Conservation (phyloP, 1,139 yeast genomes). For the Saccharomyces uvarum region DNA sequence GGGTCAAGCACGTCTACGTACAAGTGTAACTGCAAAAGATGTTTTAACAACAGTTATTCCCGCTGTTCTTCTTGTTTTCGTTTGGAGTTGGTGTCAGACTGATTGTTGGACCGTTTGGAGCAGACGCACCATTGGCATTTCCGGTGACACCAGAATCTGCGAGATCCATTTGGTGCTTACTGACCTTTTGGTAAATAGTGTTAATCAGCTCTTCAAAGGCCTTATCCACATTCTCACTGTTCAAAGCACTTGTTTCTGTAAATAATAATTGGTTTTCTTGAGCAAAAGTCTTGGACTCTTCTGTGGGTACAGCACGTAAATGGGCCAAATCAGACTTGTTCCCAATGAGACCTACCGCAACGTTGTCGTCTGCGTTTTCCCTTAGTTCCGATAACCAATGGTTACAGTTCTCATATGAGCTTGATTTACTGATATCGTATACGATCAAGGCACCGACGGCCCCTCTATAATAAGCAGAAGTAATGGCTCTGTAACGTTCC, state of each 20-base stretch:
- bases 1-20: not conserved
- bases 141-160: constrained; percentile 40
- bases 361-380: constrained; percentile 95
- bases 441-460: constrained; percentile 96
- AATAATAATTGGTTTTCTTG: constrained; percentile 84
- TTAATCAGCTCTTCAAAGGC: constrained; percentile 89
- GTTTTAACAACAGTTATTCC: constrained; percentile 57
- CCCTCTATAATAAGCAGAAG: constrained; percentile 95
- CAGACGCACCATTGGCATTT: constrained; percentile 10
- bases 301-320: constrained; percentile 93
- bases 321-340: constrained; percentile 95
- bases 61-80: constrained; percentile 56
- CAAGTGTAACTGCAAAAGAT: not conserved
- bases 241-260: constrained; percentile 93
- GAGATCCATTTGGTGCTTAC: constrained; percentile 79
- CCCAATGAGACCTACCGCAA: constrained; percentile 92
- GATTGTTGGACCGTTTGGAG: constrained; percentile 75
- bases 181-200: constrained; percentile 87
- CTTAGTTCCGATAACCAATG: constrained; percentile 94
- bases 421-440: constrained; percentile 90
- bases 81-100: constrained; percentile 91
- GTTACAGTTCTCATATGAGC: constrained; percentile 85
- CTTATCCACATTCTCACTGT: constrained; percentile 88
- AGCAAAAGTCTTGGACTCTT: constrained; percentile 93
- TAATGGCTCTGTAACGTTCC: constrained; percentile 95